Evolutionary conservation across 148 eudicot genomes (phyloP).

Genomic region (Cornus controversa): DNA sequence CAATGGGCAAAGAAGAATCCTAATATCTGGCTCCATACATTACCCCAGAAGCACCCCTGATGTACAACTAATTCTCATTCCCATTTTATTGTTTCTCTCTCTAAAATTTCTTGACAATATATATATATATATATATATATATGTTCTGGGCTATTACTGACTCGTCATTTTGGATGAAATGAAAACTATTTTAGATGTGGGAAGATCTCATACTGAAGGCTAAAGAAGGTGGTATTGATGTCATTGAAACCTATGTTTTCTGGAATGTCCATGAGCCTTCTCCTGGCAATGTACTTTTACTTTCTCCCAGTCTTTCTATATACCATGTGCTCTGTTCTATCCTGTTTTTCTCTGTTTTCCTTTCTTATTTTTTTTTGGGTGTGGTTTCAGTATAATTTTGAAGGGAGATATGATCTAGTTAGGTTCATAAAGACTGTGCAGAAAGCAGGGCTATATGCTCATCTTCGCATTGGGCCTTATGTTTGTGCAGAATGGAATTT

Average conservation of each 20-base stretch:
- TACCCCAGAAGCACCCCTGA: conserved; percentile 95
- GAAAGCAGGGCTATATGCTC: conserved; percentile 89
- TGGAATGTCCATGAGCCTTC: conserved; percentile 92
- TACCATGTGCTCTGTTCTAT: neutral
- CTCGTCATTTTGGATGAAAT: conserved; percentile 10
- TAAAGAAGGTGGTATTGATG: conserved; percentile 80
- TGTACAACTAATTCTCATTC: conserved; percentile 27
- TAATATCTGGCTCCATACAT: conserved; percentile 87
- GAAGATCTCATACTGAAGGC: conserved; percentile 90
- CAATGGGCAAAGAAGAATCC: conserved; percentile 67
- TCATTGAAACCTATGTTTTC: conserved; percentile 81
- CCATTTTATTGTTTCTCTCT: neutral
- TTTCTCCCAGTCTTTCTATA: neutral
- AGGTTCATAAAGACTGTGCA: conserved; percentile 75
- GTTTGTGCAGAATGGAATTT: conserved; percentile 96
- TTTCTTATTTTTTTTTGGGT: conserved; percentile 1
- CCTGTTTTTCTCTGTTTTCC: neutral
- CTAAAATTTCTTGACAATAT: neutral
- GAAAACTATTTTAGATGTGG: conserved; percentile 60
- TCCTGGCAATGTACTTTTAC: conserved; percentile 67
- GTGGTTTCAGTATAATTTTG: conserved; percentile 65
- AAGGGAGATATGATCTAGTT: conserved; percentile 83
- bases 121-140: too few relatives aligned
- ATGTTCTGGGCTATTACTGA: neutral
- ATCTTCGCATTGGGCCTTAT: conserved; percentile 86